Evolutionary conservation across 169 alveolate genomes (phyloP).

Genomic region (Eimeria praecox): DNA sequence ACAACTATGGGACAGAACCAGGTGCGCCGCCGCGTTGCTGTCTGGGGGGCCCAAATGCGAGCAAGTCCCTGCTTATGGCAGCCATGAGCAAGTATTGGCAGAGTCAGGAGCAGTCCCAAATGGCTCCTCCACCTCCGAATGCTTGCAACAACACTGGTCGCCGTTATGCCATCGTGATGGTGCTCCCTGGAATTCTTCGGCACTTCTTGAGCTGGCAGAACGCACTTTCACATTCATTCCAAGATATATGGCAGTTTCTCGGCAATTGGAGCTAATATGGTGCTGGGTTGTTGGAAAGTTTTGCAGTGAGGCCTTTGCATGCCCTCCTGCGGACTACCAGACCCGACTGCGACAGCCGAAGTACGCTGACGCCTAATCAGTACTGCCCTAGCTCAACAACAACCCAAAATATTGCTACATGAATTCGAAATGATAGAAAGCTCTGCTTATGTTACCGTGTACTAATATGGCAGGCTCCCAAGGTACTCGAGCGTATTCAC

Average conservation of each 20-base stretch:
- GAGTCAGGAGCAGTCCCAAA: background rate
- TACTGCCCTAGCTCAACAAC: too few relatives aligned
- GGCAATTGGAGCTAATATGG: background rate
- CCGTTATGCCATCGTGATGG: conserved; percentile 11
- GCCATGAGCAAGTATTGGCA: conserved; percentile 35
- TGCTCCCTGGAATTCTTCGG: background rate
- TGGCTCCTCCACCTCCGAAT: background rate
- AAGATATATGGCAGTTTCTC: background rate
- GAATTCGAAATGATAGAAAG: background rate
- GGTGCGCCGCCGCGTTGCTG: conserved; percentile 18
- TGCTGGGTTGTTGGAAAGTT: background rate
- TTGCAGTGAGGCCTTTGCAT: conserved; percentile 16
- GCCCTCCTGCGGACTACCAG: conserved; percentile 32
- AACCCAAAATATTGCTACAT: background rate
- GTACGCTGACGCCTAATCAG: background rate
- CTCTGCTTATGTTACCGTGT: background rate
- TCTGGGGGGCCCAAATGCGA: conserved; percentile 27
- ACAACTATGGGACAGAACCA: conserved; percentile 1
- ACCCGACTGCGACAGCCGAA: conserved; percentile 34
- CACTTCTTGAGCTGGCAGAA: background rate
- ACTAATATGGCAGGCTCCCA: background rate
- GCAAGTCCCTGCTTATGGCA: background rate
- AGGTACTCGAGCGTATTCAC: background rate
- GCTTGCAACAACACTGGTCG: conserved; percentile 40
- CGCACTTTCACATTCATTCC: background rate